Percentiles rank a stretch among this genome's conserved stretches.
Conservation (phyloP, 139 green algal genomes). For the Bryopsis sp. region DNA sequence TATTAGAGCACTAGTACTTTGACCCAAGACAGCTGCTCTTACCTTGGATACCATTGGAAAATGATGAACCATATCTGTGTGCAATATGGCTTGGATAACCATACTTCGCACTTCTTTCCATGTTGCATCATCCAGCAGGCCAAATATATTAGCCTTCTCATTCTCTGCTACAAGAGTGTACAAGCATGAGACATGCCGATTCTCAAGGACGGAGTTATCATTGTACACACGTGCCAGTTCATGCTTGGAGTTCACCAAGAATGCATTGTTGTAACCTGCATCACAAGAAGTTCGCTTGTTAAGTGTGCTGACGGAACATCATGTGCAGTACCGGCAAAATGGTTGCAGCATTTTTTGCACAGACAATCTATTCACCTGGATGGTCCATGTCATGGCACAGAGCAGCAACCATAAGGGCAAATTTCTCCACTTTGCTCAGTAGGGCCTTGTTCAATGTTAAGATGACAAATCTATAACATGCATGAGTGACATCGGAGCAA, state of each 20-base stretch:
- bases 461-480: constrained; percentile 35
- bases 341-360: too few relatives aligned
- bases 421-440: constrained; percentile 34
- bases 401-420: constrained; percentile 48
- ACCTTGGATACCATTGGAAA: constrained; percentile 56
- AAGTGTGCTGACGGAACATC: too few relatives aligned
- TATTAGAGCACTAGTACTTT: not conserved
- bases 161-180: constrained; percentile 32
- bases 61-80: constrained; percentile 64
- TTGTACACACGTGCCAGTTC: constrained; percentile 52
- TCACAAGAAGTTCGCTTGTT: too few relatives aligned
- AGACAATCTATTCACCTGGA: constrained; percentile 34
- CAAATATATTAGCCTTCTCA: constrained; percentile 30
- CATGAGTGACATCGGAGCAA: constrained; percentile 48
- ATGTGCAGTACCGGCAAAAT: too few relatives aligned
- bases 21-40: not conserved
- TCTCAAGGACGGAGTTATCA: constrained; percentile 53
- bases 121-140: constrained; percentile 25
- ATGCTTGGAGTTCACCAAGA: constrained; percentile 38
- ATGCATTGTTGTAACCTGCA: constrained; percentile 53
- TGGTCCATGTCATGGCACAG: constrained; percentile 60
- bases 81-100: constrained; percentile 46
- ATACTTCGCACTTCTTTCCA: constrained; percentile 40
- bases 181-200: constrained; percentile 36
- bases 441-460: constrained; percentile 3